These are phyloP conservation scores for Sutorius australiensis DNA, from an alignment of 768 basidiomycete genomes.

Conservation along the genomic window DNA sequence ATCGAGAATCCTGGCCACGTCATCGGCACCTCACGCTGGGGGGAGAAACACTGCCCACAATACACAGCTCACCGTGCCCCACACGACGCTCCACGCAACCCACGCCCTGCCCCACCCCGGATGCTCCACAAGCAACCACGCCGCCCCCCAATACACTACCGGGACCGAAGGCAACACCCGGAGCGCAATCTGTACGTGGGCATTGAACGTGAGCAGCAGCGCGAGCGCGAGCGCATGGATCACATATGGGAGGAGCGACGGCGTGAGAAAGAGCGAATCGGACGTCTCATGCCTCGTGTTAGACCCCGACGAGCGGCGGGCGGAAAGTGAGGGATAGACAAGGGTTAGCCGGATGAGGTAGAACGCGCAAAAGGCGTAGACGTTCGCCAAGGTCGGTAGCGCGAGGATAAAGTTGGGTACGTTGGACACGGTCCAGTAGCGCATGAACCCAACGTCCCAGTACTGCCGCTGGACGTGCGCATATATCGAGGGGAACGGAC, in stretches of 20 bases:
- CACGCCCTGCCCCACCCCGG: slow-evolving; percentile 54
- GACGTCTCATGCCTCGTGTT: not conserved
- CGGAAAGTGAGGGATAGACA: slow-evolving; percentile 1
- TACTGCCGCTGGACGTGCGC: slow-evolving; percentile 76
- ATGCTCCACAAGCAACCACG: slow-evolving; percentile 53
- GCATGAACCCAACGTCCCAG: slow-evolving; percentile 83
- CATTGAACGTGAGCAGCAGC: slow-evolving; percentile 66
- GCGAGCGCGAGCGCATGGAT: slow-evolving; percentile 66
- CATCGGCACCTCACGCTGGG: slow-evolving; percentile 60
- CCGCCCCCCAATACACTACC: slow-evolving; percentile 81
- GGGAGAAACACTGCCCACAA: slow-evolving; percentile 87
- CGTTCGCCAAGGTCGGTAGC: slow-evolving; percentile 58
- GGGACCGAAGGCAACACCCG: slow-evolving; percentile 77
- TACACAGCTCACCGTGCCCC: slow-evolving; percentile 66
- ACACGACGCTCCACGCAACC: slow-evolving; percentile 75
- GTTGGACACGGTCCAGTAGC: slow-evolving; percentile 81
- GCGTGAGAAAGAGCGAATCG: slow-evolving; percentile 35
- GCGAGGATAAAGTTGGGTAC: slow-evolving; percentile 86
- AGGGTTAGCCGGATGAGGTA: slow-evolving; percentile 18
- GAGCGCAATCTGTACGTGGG: slow-evolving; percentile 85
- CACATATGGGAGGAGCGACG: slow-evolving; percentile 61
- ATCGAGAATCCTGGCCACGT: too few species aligned
- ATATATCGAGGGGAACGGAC: slow-evolving; percentile 67
- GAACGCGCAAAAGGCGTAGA: slow-evolving; percentile 33
- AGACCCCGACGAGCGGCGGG: not conserved